phyloP scores from a whole-genome alignment of 1,139 yeast species.

The Casaregolazyma suthepensis region DNA sequence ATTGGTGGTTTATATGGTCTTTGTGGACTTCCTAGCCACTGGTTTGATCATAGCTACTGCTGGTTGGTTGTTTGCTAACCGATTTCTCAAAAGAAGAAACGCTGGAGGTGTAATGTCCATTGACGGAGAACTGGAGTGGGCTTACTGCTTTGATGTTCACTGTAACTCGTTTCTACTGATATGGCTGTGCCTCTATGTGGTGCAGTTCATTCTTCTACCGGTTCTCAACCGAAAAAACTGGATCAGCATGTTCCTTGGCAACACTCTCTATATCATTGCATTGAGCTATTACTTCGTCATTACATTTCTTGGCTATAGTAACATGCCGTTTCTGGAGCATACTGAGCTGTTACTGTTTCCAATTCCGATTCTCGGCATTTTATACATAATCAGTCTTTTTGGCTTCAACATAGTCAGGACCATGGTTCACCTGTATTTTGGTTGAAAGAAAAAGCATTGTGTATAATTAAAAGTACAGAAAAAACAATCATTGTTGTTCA shows the following conservation, averaged over 20 bases:
- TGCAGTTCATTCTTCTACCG: slow-evolving; percentile 75
- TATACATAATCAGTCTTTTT: slow-evolving; percentile 48
- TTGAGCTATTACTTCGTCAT: slow-evolving; percentile 69
- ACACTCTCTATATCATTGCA: slow-evolving; percentile 67
- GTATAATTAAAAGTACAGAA: neutral
- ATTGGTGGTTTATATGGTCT: slow-evolving; percentile 74
- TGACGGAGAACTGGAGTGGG: slow-evolving; percentile 73
- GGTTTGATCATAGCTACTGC: slow-evolving; percentile 66
- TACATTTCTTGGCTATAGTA: slow-evolving; percentile 82
- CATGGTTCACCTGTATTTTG: slow-evolving; percentile 64
- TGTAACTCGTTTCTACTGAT: slow-evolving; percentile 80
- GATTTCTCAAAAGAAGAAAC: slow-evolving; percentile 42
- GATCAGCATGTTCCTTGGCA: slow-evolving; percentile 64
- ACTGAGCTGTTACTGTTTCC: slow-evolving; percentile 53
- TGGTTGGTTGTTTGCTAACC: slow-evolving; percentile 68
- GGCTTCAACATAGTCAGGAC: slow-evolving; percentile 67
- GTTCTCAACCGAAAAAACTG: slow-evolving; percentile 58
- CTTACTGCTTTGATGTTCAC: slow-evolving; percentile 88
- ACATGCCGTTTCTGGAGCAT: slow-evolving; percentile 67
- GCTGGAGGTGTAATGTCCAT: slow-evolving; percentile 30
- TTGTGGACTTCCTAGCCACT: slow-evolving; percentile 69
- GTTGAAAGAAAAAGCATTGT: slow-evolving; percentile 16
- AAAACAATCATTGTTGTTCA: neutral
- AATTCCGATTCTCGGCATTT: slow-evolving; percentile 50
- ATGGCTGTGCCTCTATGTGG: slow-evolving; percentile 69